These are phyloP conservation scores for Mollisia scopiformis DNA, from an alignment of 2,329 filamentous ascomycete genomes.

Conservation along the genomic window DNA sequence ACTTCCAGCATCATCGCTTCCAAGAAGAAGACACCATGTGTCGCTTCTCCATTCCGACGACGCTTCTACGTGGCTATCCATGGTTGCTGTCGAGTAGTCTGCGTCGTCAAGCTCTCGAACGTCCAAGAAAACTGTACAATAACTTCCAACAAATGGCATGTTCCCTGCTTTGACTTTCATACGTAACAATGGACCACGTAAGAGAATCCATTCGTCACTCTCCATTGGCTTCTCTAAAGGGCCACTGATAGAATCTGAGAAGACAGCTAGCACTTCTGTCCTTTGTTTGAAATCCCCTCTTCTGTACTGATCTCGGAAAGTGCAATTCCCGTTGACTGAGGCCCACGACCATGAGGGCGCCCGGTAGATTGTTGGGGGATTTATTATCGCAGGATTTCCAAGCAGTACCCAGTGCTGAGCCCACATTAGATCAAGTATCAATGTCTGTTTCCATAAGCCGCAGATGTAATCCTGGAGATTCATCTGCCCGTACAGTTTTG, in stretches of 20 bases:
- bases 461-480: neutral
- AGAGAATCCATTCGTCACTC: too few species aligned
- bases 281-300: neutral
- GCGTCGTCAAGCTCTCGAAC: too few species aligned
- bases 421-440: neutral
- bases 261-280: neutral
- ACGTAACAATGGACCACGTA: too few species aligned
- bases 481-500: neutral
- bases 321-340: conserved; percentile 1
- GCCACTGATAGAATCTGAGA: neutral
- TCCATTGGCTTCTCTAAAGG: too few species aligned
- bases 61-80: too few species aligned
- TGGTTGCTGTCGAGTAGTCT: too few species aligned
- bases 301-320: neutral
- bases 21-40: too few species aligned
- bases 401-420: neutral
- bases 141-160: too few species aligned
- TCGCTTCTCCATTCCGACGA: too few species aligned
- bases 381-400: neutral
- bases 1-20: too few species aligned
- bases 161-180: too few species aligned
- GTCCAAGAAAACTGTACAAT: too few species aligned
- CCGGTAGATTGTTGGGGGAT: neutral
- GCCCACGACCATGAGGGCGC: conserved; percentile 8
- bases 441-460: neutral